Evolutionary conservation across 768 basidiomycete species (phyloP).

Genomic region (Auriculariales sp.): DNA sequence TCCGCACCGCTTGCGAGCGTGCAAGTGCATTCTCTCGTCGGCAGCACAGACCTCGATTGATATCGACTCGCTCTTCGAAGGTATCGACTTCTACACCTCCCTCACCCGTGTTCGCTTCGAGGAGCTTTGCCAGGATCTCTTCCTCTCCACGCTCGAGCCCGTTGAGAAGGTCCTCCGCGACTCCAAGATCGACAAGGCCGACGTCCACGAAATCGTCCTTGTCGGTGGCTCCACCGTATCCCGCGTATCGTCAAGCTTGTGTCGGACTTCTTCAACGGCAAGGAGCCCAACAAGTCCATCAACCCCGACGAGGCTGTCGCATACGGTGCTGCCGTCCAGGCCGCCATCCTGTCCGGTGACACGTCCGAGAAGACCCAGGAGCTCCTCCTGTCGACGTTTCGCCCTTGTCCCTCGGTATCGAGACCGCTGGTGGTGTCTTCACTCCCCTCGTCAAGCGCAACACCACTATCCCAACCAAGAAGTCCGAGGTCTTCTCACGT

Average conservation of each 20-base stretch:
- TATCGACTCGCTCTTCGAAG: conserved; percentile 85
- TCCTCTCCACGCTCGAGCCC: conserved; percentile 96
- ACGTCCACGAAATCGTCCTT: conserved; percentile 96
- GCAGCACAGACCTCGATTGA: conserved; percentile 98
- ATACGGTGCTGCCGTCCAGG: conserved; percentile 98
- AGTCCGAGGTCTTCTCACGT: conserved; percentile 98
- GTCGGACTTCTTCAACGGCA: conserved; percentile 95
- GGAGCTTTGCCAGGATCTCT: conserved; percentile 89
- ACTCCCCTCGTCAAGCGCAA: conserved; percentile 97
- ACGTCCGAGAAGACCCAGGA: conserved; percentile 99
- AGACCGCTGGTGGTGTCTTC: conserved; percentile 99
- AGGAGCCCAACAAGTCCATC: conserved; percentile 98
- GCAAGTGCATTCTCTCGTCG: conserved; percentile 98
- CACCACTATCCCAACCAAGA: conserved; percentile 97
- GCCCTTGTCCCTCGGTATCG: conserved; percentile 49
- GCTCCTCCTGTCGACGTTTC: conserved; percentile 97
- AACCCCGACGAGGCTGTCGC: conserved; percentile 99
- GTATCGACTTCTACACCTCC: conserved; percentile 95
- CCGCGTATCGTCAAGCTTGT: conserved; percentile 98
- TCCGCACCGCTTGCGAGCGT: conserved; percentile 96
- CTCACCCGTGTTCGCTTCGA: conserved; percentile 99
- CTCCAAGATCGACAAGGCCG: conserved; percentile 84
- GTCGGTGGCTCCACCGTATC: conserved; percentile 99
- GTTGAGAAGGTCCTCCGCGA: conserved; percentile 99
- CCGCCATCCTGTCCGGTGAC: conserved; percentile 95